Evolutionary conservation across 1,284 basidiomycete genomes (phyloP).

Genomic region (Kwoniella shivajii): DNA sequence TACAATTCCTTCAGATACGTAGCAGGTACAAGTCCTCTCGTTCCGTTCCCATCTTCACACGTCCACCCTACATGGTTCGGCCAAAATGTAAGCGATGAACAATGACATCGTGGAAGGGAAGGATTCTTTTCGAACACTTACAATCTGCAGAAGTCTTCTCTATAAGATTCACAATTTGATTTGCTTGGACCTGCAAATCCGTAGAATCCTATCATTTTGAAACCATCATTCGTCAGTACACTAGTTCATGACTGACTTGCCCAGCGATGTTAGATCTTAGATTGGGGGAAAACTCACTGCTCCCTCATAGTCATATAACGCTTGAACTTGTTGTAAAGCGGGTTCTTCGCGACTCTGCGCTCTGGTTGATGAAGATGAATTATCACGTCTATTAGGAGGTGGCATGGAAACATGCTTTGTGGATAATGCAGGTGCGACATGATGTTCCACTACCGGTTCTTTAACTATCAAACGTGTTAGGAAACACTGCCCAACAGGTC

Average conservation of each 20-base stretch:
- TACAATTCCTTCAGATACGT: slow-evolving; percentile 46
- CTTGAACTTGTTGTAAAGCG: slow-evolving; percentile 38
- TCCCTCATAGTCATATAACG: slow-evolving; percentile 47
- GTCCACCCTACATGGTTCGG: slow-evolving; percentile 46
- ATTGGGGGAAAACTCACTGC: slow-evolving; percentile 23
- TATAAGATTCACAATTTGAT: slow-evolving; percentile 47
- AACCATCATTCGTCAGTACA: background rate
- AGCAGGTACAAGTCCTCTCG: slow-evolving; percentile 46
- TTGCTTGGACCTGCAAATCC: slow-evolving; percentile 40
- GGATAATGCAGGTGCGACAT: slow-evolving; percentile 21
- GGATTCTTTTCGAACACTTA: slow-evolving; percentile 20
- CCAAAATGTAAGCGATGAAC: background rate
- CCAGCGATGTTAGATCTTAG: background rate
- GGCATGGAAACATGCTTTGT: slow-evolving; percentile 17
- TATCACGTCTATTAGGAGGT: slow-evolving; percentile 21
- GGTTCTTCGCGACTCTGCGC: background rate
- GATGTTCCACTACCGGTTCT: slow-evolving; percentile 13
- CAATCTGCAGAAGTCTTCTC: slow-evolving; percentile 49
- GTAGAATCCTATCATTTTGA: slow-evolving; percentile 33
- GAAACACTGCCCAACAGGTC: background rate
- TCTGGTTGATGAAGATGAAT: slow-evolving; percentile 7
- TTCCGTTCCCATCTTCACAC: slow-evolving; percentile 46
- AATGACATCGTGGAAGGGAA: too few relatives aligned
- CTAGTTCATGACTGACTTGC: background rate
- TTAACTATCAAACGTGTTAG: slow-evolving; percentile 8